These are phyloP conservation scores for Xerocomus amazonicus DNA, from an alignment of 1,284 basidiomycete genomes.

Conservation along the genomic window DNA sequence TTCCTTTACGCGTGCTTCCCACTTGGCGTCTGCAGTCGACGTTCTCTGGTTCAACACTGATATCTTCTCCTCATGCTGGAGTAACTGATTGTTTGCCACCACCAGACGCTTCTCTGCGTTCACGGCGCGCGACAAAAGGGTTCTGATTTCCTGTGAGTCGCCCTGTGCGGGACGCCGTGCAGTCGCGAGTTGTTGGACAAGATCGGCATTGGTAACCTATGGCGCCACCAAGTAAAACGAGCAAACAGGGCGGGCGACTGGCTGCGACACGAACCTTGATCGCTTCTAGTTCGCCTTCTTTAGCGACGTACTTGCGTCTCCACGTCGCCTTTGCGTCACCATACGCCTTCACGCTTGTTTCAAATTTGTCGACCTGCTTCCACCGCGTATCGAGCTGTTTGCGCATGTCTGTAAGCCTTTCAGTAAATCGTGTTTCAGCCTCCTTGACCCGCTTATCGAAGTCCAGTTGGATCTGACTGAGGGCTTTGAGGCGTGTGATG, in stretches of 20 bases:
- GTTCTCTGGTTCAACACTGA: slow-evolving; percentile 69
- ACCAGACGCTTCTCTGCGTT: slow-evolving; percentile 81
- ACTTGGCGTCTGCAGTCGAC: slow-evolving; percentile 72
- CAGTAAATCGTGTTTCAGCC: slow-evolving; percentile 66
- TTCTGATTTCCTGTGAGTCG: slow-evolving; percentile 70
- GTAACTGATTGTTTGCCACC: slow-evolving; percentile 80
- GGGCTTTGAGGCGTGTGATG: slow-evolving; percentile 79
- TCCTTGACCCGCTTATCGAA: slow-evolving; percentile 88
- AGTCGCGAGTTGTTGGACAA: slow-evolving; percentile 69
- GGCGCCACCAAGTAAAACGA: neutral
- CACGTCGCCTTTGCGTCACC: slow-evolving; percentile 83
- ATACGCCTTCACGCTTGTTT: slow-evolving; percentile 80
- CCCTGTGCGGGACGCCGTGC: slow-evolving; percentile 63
- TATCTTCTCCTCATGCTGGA: slow-evolving; percentile 80
- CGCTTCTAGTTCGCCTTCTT: slow-evolving; percentile 88
- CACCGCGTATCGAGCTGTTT: slow-evolving; percentile 87
- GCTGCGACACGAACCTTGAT: slow-evolving; percentile 54
- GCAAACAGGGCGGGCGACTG: neutral
- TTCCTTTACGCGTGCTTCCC: slow-evolving; percentile 91
- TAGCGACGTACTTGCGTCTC: slow-evolving; percentile 77
- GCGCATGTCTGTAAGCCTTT: slow-evolving; percentile 76
- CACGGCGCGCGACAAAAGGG: slow-evolving; percentile 66
- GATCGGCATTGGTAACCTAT: slow-evolving; percentile 72
- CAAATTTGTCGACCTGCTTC: slow-evolving; percentile 93
- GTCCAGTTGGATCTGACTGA: slow-evolving; percentile 79